Evolutionary conservation across 2,329 filamentous ascomycete genomes (phyloP).

Genomic region (Trichoderma lentiforme): DNA sequence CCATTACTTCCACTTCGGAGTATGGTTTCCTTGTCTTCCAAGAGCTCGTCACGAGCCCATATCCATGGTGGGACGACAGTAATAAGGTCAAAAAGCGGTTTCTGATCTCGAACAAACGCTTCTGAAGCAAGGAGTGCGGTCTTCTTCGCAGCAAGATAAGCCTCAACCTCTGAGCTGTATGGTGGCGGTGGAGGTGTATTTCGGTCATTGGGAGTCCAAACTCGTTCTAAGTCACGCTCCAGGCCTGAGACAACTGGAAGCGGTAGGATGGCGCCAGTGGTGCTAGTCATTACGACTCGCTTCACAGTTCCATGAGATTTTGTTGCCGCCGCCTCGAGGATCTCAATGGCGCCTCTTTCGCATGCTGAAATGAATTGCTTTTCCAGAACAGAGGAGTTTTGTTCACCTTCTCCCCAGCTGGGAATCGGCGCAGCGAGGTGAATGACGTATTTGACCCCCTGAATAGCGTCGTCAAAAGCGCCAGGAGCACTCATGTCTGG

Average conservation of each 20-base stretch:
- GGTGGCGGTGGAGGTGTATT: not conserved
- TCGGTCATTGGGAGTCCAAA: not conserved
- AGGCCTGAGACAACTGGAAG: not conserved
- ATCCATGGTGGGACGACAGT: not conserved
- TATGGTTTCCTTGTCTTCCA: not conserved
- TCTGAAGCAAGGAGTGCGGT: not conserved
- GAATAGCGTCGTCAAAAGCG: not conserved
- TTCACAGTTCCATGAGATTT: not conserved
- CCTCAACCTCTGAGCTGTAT: not conserved
- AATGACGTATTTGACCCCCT: not conserved
- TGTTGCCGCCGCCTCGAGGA: not conserved
- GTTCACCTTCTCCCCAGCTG: not conserved
- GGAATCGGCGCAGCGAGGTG: not conserved
- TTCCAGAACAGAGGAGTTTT: not conserved
- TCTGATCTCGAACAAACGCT: not conserved
- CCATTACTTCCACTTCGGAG: not conserved
- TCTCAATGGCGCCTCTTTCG: not conserved
- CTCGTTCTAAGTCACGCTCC: not conserved
- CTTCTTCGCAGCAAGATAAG: not conserved
- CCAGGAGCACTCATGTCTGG: not conserved
- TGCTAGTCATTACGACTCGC: not conserved
- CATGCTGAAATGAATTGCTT: not conserved
- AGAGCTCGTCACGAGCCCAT: not conserved
- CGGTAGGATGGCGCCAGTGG: not conserved
- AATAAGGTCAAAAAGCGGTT: not conserved